These are phyloP conservation scores for Oidiodendron maius DNA, from an alignment of 495 filamentous ascomycete species.

Conservation along the genomic window DNA sequence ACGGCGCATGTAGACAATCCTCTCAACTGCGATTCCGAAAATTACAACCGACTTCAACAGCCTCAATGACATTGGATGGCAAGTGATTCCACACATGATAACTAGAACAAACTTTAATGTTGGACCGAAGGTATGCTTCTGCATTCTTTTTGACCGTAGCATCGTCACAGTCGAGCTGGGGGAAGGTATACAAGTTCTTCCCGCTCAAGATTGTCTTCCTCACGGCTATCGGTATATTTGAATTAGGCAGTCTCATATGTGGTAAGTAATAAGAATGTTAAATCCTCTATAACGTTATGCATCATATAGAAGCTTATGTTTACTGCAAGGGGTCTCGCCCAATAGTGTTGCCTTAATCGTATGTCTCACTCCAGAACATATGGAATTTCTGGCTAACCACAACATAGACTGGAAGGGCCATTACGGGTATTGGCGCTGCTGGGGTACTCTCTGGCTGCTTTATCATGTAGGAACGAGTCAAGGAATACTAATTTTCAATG, in stretches of 20 bases:
- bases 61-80: slow-evolving; percentile 40
- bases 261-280: slow-evolving; percentile 66
- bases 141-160: slow-evolving; percentile 53
- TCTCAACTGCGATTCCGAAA: slow-evolving; percentile 47
- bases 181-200: slow-evolving; percentile 23
- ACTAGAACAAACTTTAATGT: slow-evolving; percentile 33
- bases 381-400: slow-evolving; percentile 72
- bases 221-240: slow-evolving; percentile 66
- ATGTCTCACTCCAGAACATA: slow-evolving; percentile 78
- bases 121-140: too few species aligned
- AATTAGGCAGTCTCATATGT: slow-evolving; percentile 74
- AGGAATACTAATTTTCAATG: too few species aligned
- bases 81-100: slow-evolving; percentile 35
- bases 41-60: slow-evolving; percentile 40
- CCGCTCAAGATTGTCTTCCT: slow-evolving; percentile 55
- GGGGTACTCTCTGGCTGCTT: too few species aligned
- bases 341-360: slow-evolving; percentile 70
- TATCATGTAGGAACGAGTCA: too few species aligned
- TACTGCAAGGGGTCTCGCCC: slow-evolving; percentile 54
- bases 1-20: slow-evolving; percentile 36
- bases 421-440: too few species aligned
- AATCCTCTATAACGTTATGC: too few species aligned
- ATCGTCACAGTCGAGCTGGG: slow-evolving; percentile 17
- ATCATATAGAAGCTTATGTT: too few species aligned
- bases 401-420: too few species aligned